phyloP scores from a whole-genome alignment of 1,139 yeast species.

The Debaryomyces sp. region DNA sequence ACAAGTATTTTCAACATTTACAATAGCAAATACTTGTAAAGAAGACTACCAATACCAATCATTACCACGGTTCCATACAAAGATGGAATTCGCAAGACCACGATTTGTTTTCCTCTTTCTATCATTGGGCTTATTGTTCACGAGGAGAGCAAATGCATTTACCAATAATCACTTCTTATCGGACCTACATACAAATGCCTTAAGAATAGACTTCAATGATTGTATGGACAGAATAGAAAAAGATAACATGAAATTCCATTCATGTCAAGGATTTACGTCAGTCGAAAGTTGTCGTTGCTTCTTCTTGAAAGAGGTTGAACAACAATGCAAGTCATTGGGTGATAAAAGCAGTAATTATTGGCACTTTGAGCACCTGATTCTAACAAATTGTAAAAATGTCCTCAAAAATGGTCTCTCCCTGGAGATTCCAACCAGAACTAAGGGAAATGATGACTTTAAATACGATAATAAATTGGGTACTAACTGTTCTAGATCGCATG shows the following conservation, averaged over 20 bases:
- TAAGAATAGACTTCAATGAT: conserved; percentile 7
- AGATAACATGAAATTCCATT: not conserved
- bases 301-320: conserved; percentile 8
- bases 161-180: conserved; percentile 3
- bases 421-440: too few relatives aligned
- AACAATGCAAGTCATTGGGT: conserved; percentile 6
- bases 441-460: not conserved
- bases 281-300: conserved; percentile 6
- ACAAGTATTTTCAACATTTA: conserved; percentile 1
- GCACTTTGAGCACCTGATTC: conserved; percentile 8
- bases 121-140: not conserved
- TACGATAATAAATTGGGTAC: not conserved
- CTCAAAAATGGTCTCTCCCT: not conserved
- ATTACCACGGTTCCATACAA: not conserved
- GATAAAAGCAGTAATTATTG: conserved; percentile 7
- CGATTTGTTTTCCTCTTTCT: not conserved
- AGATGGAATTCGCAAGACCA: too few relatives aligned
- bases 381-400: not conserved
- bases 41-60: not conserved
- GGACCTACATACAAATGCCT: conserved; percentile 6
- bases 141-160: not conserved
- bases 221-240: conserved; percentile 11
- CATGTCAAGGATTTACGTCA: conserved; percentile 4
- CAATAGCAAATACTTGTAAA: not conserved
- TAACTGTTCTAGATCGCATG: not conserved